These are phyloP conservation scores for Metarhizium guizhouense DNA, from an alignment of 2,329 filamentous ascomycete genomes.

Conservation along the genomic window DNA sequence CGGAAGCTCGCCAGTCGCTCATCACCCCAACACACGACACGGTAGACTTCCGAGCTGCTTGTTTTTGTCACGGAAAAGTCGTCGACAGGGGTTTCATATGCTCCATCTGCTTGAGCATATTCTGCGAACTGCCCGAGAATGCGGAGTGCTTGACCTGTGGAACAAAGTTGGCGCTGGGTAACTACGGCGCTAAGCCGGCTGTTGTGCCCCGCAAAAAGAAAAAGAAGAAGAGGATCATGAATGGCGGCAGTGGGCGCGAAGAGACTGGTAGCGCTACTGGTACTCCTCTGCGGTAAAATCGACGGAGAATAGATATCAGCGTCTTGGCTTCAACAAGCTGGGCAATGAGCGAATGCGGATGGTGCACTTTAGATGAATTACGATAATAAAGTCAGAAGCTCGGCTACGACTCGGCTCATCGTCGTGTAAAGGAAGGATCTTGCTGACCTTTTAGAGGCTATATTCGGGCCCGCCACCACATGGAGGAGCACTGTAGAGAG, in stretches of 20 bases:
- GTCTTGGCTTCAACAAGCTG: too few relatives aligned
- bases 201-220: slow-evolving; percentile 64
- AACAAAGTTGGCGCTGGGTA: slow-evolving; percentile 65
- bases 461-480: too few relatives aligned
- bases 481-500: too few relatives aligned
- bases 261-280: slow-evolving; percentile 51
- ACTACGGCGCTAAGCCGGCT: slow-evolving; percentile 68
- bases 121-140: slow-evolving; percentile 57
- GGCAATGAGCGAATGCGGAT: too few relatives aligned
- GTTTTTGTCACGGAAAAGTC: slow-evolving; percentile 89
- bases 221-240: slow-evolving; percentile 61
- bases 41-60: slow-evolving; percentile 96
- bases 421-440: too few relatives aligned
- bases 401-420: too few relatives aligned
- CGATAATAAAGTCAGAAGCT: too few relatives aligned
- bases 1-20: slow-evolving; percentile 48
- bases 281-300: slow-evolving; percentile 40
- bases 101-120: slow-evolving; percentile 92
- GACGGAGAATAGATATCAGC: neutral
- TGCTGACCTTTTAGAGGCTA: too few relatives aligned
- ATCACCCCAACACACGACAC: slow-evolving; percentile 73
- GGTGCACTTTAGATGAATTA: too few relatives aligned
- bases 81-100: slow-evolving; percentile 93
- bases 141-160: slow-evolving; percentile 77
- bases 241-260: slow-evolving; percentile 38